Base-by-base conservation (phyloP, 148 eudicot genomes). In the Camellia japonica region DNA sequence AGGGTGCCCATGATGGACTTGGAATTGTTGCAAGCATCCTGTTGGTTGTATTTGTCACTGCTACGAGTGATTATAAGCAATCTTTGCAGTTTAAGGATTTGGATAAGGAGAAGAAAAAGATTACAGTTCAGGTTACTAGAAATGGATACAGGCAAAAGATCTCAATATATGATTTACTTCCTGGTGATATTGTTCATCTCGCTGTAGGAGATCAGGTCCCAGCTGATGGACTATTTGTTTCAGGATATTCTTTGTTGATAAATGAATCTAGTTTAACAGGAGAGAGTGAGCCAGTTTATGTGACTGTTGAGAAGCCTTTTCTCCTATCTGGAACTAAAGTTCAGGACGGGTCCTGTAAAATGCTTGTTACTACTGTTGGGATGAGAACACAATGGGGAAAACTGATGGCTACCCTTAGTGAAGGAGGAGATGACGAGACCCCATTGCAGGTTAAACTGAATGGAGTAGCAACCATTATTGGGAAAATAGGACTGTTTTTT, bases 331-430 rank as follows among this genome's bases (percentile, higher is more conserved):
- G 97, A 81, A 93, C 97, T 71, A 93, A 93, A 89, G 97, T 93
- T 62, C 94, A 91, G 77, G 93, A 93, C 82, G 97, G 97, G 16
- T 91, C 97, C 10, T 80, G 92, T 74, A 93, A 90, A 80, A 93
- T 93, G 97, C 87, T 93, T 81, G 84, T 91, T 65, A 91, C 97
- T 74, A 93, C 93, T 54, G 97, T 93, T 62, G 97, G 97, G 67
- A 93, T 93, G 97, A 93, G 93, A 84, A 93, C 97, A 11, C 97
- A 93, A 81, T 93, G 97, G 97, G 97, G 97, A 20, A 93, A 93
- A 84, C 79, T 93, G 79, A 90, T 93, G 90, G 97, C 94, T 69
- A 90, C 97, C 51, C 87, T 93, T 46, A 90, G 91, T 81, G 94
- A 93, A 86, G 97, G 93, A 46, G 97, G 97, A 74, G 97, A 93